A percentile compares a stretch with the other conserved stretches of the same genome.
These are phyloP conservation scores for Tetradesmus lagerheimii DNA, from an alignment of 139 green algal species.

Conservation along the genomic window DNA sequence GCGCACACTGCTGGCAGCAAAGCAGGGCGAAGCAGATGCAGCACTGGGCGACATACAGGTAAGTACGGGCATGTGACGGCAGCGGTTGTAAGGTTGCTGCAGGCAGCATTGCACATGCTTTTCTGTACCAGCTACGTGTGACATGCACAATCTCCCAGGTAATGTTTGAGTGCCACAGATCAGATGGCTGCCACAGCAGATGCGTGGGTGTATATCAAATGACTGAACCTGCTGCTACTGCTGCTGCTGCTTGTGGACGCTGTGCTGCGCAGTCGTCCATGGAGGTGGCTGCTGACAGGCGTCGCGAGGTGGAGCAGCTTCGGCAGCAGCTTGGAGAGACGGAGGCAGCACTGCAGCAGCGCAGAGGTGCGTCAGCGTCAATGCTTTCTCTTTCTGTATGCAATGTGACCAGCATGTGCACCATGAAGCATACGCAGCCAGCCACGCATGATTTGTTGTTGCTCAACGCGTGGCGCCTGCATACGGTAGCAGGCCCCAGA, in stretches of 20 bases:
- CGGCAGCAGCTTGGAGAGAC: slow-evolving; percentile 21
- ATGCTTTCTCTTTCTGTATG: no score
- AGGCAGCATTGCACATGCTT: no score
- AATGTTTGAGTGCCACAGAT: no score
- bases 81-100: neutral
- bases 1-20: slow-evolving; percentile 70
- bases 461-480: no score
- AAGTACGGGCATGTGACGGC: neutral
- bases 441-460: no score
- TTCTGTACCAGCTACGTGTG: no score
- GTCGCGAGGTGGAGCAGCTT: slow-evolving; percentile 76
- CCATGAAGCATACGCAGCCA: no score
- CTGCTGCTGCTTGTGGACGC: neutral
- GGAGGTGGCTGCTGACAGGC: slow-evolving; percentile 65
- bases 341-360: slow-evolving; percentile 36
- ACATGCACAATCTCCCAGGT: no score
- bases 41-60: slow-evolving; percentile 74
- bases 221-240: neutral
- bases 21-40: slow-evolving; percentile 77
- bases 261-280: slow-evolving; percentile 45
- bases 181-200: no score
- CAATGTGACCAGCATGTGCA: no score
- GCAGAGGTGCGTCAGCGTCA: slow-evolving; percentile 23
- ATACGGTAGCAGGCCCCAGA: no score
- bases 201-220: no score